Evolutionary conservation across 2,329 filamentous ascomycete species (phyloP).

Genomic region (Trematosphaeria pertusa): DNA sequence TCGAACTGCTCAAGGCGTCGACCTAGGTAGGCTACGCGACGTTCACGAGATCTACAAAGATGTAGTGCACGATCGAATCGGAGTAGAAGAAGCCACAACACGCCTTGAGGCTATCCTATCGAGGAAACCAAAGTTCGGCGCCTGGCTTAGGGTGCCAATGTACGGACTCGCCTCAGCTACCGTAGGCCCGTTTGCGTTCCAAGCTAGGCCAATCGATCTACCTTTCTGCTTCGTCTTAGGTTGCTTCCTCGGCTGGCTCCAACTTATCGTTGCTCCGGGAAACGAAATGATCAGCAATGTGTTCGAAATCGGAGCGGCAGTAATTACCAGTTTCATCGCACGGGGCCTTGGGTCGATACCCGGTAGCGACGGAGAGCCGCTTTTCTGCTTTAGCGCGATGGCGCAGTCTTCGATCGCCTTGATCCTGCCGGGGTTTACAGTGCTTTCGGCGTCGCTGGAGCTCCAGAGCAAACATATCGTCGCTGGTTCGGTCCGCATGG

Average conservation of each 20-base stretch:
- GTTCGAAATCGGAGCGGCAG: constrained; percentile 58
- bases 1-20: constrained; percentile 70
- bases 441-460: constrained; percentile 58
- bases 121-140: constrained; percentile 61
- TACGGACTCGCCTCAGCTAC: constrained; percentile 78
- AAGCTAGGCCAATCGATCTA: constrained; percentile 77
- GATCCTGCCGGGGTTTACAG: constrained; percentile 59
- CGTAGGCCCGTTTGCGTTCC: constrained; percentile 82
- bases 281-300: constrained; percentile 71
- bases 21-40: constrained; percentile 76
- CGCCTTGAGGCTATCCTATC: constrained; percentile 68
- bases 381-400: constrained; percentile 60
- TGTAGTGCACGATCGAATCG: constrained; percentile 78
- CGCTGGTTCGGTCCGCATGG: constrained; percentile 60
- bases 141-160: constrained; percentile 63
- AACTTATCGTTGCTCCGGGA: constrained; percentile 75
- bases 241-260: constrained; percentile 74
- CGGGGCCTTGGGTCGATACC: constrained; percentile 58
- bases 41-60: constrained; percentile 81
- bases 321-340: constrained; percentile 58
- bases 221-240: constrained; percentile 80
- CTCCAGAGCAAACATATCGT: constrained; percentile 57
- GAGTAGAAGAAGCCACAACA: constrained; percentile 72
- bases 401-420: constrained; percentile 59
- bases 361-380: constrained; percentile 41